Evolutionary conservation across 1,284 basidiomycete genomes (phyloP).

Genomic region (Ceratobasidium sp.): DNA sequence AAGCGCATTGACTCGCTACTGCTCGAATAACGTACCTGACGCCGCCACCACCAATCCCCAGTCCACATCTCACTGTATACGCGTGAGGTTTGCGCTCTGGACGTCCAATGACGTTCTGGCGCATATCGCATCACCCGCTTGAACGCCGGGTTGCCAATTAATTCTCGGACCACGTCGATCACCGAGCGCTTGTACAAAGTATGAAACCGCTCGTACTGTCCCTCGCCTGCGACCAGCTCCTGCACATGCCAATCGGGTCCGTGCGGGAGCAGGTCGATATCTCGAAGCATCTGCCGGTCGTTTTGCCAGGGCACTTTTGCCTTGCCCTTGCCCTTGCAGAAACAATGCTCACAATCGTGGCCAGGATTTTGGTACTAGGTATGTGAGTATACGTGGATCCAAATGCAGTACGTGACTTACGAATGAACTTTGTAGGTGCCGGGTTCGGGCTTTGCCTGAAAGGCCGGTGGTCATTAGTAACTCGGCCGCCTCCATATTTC

Average conservation of each 20-base stretch:
- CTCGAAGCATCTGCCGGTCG: not conserved
- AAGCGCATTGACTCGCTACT: not conserved
- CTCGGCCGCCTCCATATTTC: constrained; percentile 16
- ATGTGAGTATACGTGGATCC: not conserved
- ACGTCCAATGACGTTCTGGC: constrained; percentile 16
- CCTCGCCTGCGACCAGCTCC: constrained; percentile 3
- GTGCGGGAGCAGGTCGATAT: not conserved
- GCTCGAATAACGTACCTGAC: constrained; percentile 23
- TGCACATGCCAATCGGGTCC: not conserved
- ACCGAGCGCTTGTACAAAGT: not conserved
- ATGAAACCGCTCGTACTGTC: not conserved
- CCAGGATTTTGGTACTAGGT: too few relatives aligned
- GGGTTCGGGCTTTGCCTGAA: not conserved
- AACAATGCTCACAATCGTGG: too few relatives aligned
- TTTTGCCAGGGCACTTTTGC: not conserved
- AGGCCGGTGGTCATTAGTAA: constrained; percentile 31
- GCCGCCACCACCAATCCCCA: constrained; percentile 43
- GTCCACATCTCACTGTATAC: constrained; percentile 39
- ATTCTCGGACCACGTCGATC: constrained; percentile 2
- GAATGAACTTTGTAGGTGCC: constrained; percentile 18
- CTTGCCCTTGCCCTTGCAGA: not conserved
- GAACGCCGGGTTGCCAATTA: constrained; percentile 13
- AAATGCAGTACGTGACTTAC: not conserved
- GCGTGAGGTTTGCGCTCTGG: not conserved
- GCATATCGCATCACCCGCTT: not conserved